Conservation (phyloP, 352 stramenopile genomes). For the Phytophthora ramorum region DNA sequence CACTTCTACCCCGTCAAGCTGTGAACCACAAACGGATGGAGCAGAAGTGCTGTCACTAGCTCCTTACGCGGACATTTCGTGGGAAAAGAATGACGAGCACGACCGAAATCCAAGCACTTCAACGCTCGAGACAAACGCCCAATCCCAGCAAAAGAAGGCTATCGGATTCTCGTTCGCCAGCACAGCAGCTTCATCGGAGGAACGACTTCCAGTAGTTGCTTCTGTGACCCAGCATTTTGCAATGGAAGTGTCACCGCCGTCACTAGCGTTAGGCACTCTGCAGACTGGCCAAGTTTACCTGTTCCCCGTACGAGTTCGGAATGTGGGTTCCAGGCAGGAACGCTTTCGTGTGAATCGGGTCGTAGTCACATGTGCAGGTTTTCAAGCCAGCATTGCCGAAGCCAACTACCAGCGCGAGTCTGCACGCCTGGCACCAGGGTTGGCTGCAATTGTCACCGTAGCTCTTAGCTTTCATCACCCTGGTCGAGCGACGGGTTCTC, state of each 20-base stretch:
- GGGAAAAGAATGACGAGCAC: conserved; percentile 24
- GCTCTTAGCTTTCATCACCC: conserved; percentile 66
- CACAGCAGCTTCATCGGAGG: conserved; percentile 28
- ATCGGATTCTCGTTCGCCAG: conserved; percentile 1
- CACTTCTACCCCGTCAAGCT: conserved; percentile 12
- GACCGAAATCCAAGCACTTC: conserved; percentile 3
- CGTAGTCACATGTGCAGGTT: conserved; percentile 43
- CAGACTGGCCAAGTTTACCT: conserved; percentile 64
- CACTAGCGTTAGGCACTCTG: conserved; percentile 48
- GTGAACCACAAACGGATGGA: conserved; percentile 20
- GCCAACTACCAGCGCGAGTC: conserved; percentile 66
- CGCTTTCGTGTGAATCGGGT: conserved; percentile 72
- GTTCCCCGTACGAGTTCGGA: conserved; percentile 70
- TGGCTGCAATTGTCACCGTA: conserved; percentile 68
- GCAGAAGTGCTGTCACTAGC: conserved; percentile 37
- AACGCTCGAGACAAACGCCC: background rate
- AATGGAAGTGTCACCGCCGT: conserved; percentile 64
- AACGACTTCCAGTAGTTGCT: conserved; percentile 23
- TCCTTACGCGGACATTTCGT: conserved; percentile 34
- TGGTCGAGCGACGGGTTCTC: conserved; percentile 47
- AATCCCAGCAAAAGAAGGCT: conserved; percentile 15
- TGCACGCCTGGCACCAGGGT: conserved; percentile 58
- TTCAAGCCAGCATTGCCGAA: conserved; percentile 52
- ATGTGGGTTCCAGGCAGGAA: conserved; percentile 70
- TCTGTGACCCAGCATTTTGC: conserved; percentile 42